Evolutionary conservation across 2,329 filamentous ascomycete genomes (phyloP), one percentile per base, ranked within the genome.

Genomic region (Penicillium polonicum): DNA sequence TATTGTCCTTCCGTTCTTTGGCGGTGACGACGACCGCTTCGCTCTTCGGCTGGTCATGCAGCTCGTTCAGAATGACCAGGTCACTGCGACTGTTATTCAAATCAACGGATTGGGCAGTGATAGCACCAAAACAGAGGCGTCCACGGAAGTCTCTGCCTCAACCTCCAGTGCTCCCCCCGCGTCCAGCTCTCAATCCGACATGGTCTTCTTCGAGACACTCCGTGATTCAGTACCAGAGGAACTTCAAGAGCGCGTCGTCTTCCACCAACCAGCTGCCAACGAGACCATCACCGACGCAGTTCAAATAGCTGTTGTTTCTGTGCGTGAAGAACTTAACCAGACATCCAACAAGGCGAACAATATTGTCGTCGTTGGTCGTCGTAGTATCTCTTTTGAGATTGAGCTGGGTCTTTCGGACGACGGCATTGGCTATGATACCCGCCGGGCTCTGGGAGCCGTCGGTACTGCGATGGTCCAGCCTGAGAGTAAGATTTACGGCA

Each of bases 1-100:
- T 70, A 83, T 97, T 63, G 92, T 96, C 71, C 80, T 96, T 53
- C 89, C 92, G 0, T 97, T 91, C 75, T 87, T 96, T 58, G 92
- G 93, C 19, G 90, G 90, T 9, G 78, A 81, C 1, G 94, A 99
- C 69, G 93, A 97, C 68, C 84, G 86, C 8, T 85, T 88, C 5
- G 92, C 92, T 0, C 81, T 97, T 0, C 82, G 87, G 1, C 84
- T 97, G 25, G 88, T 93, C 3, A 80, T 97, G 3, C 93, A 97
- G 69, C 82, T 99, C 0, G 90, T 88, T 0, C 86, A 88, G 71
- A 94, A 92, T 67, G 82, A 85, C 4, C 85, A 89, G 43, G 85
- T 96, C 27, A 92, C 90, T 0, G 90, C 87, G 0, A 93, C 90
- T 0, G 83, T 97, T 33, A 79, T 89, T 1, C 86, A 87, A 60